phyloP scores from a whole-genome alignment of 768 basidiomycete species.

The Chiua virens region DNA sequence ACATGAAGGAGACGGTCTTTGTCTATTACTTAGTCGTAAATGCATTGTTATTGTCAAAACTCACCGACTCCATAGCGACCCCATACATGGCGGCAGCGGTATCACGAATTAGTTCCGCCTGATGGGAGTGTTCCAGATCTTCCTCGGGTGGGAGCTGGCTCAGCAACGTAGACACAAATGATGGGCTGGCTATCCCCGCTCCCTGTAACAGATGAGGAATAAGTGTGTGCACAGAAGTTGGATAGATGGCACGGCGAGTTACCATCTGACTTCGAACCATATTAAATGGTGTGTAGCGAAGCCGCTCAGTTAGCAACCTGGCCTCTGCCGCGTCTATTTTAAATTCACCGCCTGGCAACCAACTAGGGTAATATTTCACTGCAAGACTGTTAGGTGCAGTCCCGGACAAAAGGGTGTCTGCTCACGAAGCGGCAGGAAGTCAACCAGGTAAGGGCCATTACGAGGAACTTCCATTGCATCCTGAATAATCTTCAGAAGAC shows the following conservation, averaged over 20 bases:
- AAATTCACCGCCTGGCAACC: conserved; percentile 14
- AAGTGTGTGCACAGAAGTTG: too few relatives aligned
- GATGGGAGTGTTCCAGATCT: conserved; percentile 1
- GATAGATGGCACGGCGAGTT: neutral
- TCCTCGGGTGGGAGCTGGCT: conserved; percentile 9
- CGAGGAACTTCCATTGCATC: neutral
- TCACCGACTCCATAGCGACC: conserved; percentile 12
- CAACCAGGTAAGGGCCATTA: conserved; percentile 9
- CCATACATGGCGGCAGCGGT: conserved; percentile 9
- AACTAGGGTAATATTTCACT: conserved; percentile 17
- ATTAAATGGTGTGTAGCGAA: conserved; percentile 4
- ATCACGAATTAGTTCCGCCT: conserved; percentile 13
- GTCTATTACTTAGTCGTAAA: neutral
- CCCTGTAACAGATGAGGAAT: neutral
- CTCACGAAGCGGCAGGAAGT: conserved; percentile 8
- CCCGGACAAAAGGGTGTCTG: too few relatives aligned
- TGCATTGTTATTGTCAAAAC: neutral
- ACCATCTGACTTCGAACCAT: conserved; percentile 12
- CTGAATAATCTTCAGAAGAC: conserved; percentile 4
- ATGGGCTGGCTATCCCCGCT: conserved; percentile 6
- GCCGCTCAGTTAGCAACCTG: neutral
- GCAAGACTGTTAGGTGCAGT: neutral
- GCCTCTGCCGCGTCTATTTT: conserved; percentile 5
- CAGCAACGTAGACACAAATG: conserved; percentile 9
- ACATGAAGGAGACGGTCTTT: conserved; percentile 7